Conservation (phyloP, 495 filamentous ascomycete species). For the Eremomyces bilateralis region DNA sequence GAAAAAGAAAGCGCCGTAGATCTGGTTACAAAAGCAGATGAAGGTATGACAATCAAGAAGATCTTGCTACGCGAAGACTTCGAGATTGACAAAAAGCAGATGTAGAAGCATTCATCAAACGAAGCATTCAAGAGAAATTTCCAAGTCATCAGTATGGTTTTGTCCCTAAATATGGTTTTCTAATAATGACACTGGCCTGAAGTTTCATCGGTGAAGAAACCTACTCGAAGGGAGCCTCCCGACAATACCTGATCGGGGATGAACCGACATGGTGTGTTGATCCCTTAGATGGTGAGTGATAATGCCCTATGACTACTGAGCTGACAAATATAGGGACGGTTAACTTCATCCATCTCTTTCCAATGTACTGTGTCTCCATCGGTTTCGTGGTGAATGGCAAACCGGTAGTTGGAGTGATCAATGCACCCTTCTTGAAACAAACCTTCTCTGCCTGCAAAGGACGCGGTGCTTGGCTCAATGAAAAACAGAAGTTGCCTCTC, state of each 20-base stretch:
- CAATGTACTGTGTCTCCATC: slow-evolving; percentile 53
- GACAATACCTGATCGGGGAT: slow-evolving; percentile 37
- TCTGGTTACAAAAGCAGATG: slow-evolving; percentile 48
- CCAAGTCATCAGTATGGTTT: slow-evolving; percentile 34
- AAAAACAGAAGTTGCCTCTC: slow-evolving; percentile 33
- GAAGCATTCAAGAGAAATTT: slow-evolving; percentile 30
- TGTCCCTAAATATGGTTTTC: not conserved
- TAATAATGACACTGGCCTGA: slow-evolving; percentile 2
- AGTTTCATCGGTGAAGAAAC: slow-evolving; percentile 54
- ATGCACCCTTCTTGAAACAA: slow-evolving; percentile 40
- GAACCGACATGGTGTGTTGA: slow-evolving; percentile 49
- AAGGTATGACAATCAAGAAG: slow-evolving; percentile 30
- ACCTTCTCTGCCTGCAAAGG: slow-evolving; percentile 39
- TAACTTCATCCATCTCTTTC: slow-evolving; percentile 51
- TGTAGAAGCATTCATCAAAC: slow-evolving; percentile 42
- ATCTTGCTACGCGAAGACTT: not conserved
- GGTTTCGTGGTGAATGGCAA: slow-evolving; percentile 32
- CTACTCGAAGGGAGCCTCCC: slow-evolving; percentile 34
- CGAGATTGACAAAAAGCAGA: slow-evolving; percentile 20
- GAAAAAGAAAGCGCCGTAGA: slow-evolving; percentile 50
- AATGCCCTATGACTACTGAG: not conserved
- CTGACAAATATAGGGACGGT: slow-evolving; percentile 27
- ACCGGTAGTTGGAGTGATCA: slow-evolving; percentile 42
- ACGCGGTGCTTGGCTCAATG: slow-evolving; percentile 44
- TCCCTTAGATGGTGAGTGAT: slow-evolving; percentile 31